Conservation (phyloP, 331 rosid genomes). For the Phaseolus coccineus region DNA sequence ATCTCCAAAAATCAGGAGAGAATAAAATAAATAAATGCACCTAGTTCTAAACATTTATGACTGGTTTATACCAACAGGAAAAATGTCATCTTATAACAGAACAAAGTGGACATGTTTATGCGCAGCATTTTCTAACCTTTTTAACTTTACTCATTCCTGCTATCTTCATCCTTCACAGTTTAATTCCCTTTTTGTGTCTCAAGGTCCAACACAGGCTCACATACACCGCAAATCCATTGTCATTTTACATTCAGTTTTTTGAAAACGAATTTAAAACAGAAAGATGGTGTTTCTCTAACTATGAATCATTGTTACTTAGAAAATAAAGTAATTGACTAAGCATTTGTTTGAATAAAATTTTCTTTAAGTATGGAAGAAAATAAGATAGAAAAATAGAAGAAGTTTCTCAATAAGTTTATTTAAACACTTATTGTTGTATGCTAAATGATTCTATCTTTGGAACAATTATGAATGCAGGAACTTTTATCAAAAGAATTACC, state of each 20-base stretch:
- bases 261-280: neutral
- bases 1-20: neutral
- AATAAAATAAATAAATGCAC: neutral
- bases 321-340: neutral
- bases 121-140: neutral
- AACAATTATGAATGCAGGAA: slow-evolving; percentile 65
- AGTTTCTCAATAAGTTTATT: too few species aligned
- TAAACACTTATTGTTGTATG: neutral
- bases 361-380: too few species aligned
- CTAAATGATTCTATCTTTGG: slow-evolving; percentile 32
- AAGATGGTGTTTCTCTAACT: neutral
- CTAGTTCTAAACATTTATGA: too few species aligned
- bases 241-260: neutral
- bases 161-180: too few species aligned
- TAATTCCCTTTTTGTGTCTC: neutral
- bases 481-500: slow-evolving; percentile 78
- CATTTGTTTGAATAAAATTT: too few species aligned
- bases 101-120: neutral
- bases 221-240: neutral
- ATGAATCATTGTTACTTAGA: neutral
- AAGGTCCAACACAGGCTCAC: neutral
- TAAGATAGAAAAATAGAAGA: too few species aligned
- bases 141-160: neutral
- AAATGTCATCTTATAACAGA: neutral
- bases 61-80: neutral